Evolutionary conservation across 2,329 filamentous ascomycete genomes (phyloP).

Genomic region (Pseudocercospora pini-densiflorae): DNA sequence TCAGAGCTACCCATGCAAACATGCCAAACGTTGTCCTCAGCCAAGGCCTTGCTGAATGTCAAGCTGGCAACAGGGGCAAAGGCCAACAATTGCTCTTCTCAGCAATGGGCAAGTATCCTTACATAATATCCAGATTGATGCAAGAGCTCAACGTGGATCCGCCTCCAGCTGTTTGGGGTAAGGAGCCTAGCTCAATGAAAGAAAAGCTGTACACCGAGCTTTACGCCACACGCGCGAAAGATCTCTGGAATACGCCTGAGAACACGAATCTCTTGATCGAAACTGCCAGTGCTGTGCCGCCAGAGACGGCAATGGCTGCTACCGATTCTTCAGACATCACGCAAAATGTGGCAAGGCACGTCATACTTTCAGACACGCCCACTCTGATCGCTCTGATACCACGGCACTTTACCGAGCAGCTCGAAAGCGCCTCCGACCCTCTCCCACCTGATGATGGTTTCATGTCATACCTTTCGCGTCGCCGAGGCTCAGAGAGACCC

Average conservation of each 20-base stretch:
- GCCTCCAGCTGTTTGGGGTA: constrained; percentile 83
- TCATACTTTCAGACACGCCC: constrained; percentile 77
- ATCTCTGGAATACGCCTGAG: constrained; percentile 83
- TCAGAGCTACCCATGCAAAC: constrained; percentile 53
- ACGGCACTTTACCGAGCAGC: constrained; percentile 62
- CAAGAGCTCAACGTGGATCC: constrained; percentile 77
- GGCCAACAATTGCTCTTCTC: constrained; percentile 67
- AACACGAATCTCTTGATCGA: constrained; percentile 70
- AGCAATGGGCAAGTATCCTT: constrained; percentile 77
- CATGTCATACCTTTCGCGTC: constrained; percentile 18
- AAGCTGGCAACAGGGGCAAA: constrained; percentile 67
- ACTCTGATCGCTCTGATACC: constrained; percentile 73
- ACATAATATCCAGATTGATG: constrained; percentile 81
- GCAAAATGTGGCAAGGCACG: constrained; percentile 70
- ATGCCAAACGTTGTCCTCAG: constrained; percentile 77
- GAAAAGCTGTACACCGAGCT: constrained; percentile 74
- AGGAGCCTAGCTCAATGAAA: constrained; percentile 66
- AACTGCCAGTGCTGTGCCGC: constrained; percentile 61
- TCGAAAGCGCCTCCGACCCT: constrained; percentile 80
- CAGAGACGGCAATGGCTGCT: constrained; percentile 49
- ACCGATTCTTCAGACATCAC: constrained; percentile 47
- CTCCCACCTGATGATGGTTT: constrained; percentile 66
- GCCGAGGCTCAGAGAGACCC: neutral
- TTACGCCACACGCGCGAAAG: constrained; percentile 76
- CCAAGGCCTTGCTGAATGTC: constrained; percentile 74